These are phyloP conservation scores for Russula brevipes DNA, from an alignment of 768 basidiomycete genomes.

Conservation along the genomic window DNA sequence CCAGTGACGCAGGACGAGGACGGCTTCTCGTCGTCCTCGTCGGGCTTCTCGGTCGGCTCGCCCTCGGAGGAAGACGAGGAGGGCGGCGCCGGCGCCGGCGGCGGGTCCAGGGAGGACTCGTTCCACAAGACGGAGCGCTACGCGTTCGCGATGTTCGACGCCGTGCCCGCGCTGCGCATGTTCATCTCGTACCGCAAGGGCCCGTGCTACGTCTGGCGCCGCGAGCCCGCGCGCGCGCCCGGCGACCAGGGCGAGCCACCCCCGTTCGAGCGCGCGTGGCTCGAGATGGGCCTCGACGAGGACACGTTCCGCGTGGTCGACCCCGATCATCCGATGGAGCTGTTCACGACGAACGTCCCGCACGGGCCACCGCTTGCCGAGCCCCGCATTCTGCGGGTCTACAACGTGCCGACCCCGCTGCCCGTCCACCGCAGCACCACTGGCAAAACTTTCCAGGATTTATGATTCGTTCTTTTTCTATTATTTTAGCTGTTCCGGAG, in stretches of 20 bases:
- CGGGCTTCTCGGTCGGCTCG: constrained; percentile 21
- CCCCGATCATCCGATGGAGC: constrained; percentile 8
- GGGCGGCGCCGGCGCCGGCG: no score
- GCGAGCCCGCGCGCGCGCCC: not conserved
- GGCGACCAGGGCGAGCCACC: not conserved
- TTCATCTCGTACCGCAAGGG: constrained; percentile 22
- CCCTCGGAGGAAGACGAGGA: not conserved
- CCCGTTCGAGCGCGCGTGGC: constrained; percentile 7
- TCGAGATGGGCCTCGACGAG: not conserved
- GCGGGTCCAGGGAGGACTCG: not conserved
- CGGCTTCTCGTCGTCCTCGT: constrained; percentile 2
- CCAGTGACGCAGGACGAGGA: constrained; percentile 7
- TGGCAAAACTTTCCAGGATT: not conserved
- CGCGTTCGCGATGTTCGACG: constrained; percentile 15
- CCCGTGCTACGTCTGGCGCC: constrained; percentile 13
- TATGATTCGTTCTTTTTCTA: not conserved
- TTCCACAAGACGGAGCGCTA: constrained; percentile 19
- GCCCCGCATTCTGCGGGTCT: not conserved
- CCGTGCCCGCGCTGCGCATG: constrained; percentile 18
- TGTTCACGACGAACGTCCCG: constrained; percentile 12
- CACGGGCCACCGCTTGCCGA: constrained; percentile 17
- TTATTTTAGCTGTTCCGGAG: not conserved
- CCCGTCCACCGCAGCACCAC: constrained; percentile 9
- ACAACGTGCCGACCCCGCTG: constrained; percentile 1
- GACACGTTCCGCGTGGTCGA: constrained; percentile 17